Evolutionary conservation across 106 monocot species (phyloP), one percentile per base, ranked within the genome.

Genomic region (Acorus calamus): DNA sequence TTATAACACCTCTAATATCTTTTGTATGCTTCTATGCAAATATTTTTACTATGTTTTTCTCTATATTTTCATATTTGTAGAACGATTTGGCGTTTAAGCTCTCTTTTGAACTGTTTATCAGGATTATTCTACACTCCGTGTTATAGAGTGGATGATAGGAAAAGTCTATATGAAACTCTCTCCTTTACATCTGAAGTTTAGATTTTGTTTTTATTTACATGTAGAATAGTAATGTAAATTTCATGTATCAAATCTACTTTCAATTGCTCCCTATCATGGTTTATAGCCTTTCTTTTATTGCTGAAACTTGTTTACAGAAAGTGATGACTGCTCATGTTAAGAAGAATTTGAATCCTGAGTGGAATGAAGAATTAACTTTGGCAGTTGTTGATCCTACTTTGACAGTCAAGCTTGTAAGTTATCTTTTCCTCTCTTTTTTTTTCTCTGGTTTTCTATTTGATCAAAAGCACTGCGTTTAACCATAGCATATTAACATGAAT

Each of bases 321-420:
- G 8, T 80, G 47, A 75, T 71, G 75, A 80, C 80, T 42, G 48
- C 56, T 12, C 74, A 75, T 5, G 58, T 75, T 6, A 80, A 67
- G 14, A 66, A 60, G 52, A 61, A 66, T 62, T 43, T 75, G 55
- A 80, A 80, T 61, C 80, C 80, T 1, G 74, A 66, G 12, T 80
- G 80, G 80, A 67, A 80, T 57, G 80, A 80, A 56, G 71, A 74
- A 4, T 65, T 80, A 46, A 80, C 71, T 7, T 63, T 80, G 55
- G 52, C 56, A 7, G 69, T 80, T 48, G 53, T 14, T 8, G 74
- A 80, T 52, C 59, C 70, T 9, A 60, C 4, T 47, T 47, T 66
- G 14, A 65, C 69, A 4, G 60, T 80, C 54, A 80, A 43, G 9
- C 56, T 80, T 60, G 80, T 80, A 62, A 10, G 75, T 53, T 9